These are phyloP conservation scores for Buddleja alternifolia DNA, from an alignment of 257 asterid species.

Conservation along the genomic window DNA sequence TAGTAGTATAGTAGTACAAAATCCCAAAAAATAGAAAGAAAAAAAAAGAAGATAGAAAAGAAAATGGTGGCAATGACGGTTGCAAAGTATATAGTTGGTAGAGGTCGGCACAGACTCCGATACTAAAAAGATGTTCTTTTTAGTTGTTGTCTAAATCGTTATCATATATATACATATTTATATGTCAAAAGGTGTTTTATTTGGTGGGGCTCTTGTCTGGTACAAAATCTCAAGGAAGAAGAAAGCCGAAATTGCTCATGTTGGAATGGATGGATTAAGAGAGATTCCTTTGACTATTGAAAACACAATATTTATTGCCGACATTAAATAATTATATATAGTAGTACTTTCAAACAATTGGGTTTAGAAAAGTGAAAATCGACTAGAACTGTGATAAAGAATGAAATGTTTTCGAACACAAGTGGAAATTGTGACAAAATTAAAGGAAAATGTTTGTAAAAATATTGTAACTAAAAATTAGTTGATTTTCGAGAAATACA, in stretches of 20 bases:
- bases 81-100: background rate
- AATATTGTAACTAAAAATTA: too few relatives aligned
- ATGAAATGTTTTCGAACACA: too few relatives aligned
- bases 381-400: too few relatives aligned
- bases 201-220: conserved; percentile 12
- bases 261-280: background rate
- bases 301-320: background rate
- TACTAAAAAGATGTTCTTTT: background rate
- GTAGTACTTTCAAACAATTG: too few relatives aligned
- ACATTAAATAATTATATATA: background rate
- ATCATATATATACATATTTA: background rate
- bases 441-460: too few relatives aligned
- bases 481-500: too few relatives aligned
- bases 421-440: too few relatives aligned
- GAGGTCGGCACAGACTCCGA: conserved; percentile 16
- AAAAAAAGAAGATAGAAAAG: too few relatives aligned
- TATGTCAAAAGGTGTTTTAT: background rate
- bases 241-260: conserved; percentile 4
- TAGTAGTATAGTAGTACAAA: too few relatives aligned
- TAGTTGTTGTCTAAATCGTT: conserved; percentile 1
- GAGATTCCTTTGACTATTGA: background rate
- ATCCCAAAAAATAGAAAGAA: too few relatives aligned
- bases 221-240: background rate
- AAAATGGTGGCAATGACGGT: background rate
- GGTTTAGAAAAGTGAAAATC: too few relatives aligned